Evolutionary conservation across 441 rosid species (phyloP), one percentile per base, ranked within the genome.

Genomic region (Cnidoscolus chayamansa): DNA sequence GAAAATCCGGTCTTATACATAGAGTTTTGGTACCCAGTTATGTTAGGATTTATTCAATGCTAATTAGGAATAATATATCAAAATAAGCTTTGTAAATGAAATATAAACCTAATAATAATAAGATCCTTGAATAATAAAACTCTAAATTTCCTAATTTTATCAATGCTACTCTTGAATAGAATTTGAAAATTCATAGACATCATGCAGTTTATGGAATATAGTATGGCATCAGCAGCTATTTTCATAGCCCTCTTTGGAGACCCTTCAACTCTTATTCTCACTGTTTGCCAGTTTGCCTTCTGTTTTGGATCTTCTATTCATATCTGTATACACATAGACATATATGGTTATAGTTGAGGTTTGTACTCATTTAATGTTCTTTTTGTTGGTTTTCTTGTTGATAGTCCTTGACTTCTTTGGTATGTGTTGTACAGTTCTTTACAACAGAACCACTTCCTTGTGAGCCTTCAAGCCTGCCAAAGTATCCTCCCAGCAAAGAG

Each of bases 401-500:
- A 51, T 57, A 50, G 60, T 70, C 55, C 51, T 63, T 59, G 62
- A 76, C 63, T 25, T 71, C 58, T 75, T 65, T 71, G n/a, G 63
- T 65, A 55, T 65, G 48, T 82, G 40, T 68, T 63, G 59, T 76
- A 48, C 86, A 93, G 97, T 91, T 95, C 89, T 91, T 95, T 72
- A 56, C 81, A 32, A 81, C 81, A 32, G 88, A 86, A 73, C 98
- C 98, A 16, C 81, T 91, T 77, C 98, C 99, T 45, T 95, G 97
- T 82, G 84, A 85, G 80, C 98, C 99, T 77, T 88, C 92, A 76
- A 91, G 89, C 78, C 87, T 95, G 82, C 98, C 97, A 3, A 91
- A 84, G 77, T 95, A 89, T 86, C 97, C 99, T 73, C 97, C 99
- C 47, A 92, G 97, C 90, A 90, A 92, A 85, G 98, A 90, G 85